Evolutionary conservation across 164 flowering plant species (phyloP).

Genomic region (Vitis rupestris): DNA sequence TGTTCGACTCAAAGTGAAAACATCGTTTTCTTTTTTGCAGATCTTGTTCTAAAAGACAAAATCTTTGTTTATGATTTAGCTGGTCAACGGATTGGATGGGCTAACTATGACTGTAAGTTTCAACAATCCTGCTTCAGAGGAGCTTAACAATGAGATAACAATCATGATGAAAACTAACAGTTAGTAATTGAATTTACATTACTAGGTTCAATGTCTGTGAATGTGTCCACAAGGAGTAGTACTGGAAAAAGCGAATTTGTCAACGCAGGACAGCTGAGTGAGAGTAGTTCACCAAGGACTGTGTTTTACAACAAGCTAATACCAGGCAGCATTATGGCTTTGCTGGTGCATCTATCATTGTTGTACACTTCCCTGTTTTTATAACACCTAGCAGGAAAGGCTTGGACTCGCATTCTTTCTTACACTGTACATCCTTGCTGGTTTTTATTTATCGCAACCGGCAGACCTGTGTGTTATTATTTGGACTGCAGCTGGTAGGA

Average conservation of each 20-base stretch:
- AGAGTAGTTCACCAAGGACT: slow-evolving; percentile 24
- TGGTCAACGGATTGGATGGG: slow-evolving; percentile 88
- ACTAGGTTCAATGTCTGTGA: slow-evolving; percentile 62
- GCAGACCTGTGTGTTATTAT: slow-evolving; percentile 4
- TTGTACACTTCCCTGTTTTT: slow-evolving; percentile 15
- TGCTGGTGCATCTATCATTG: slow-evolving; percentile 19
- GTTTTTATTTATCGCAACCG: slow-evolving; percentile 10
- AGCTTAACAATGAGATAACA: background rate
- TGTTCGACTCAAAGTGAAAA: too few relatives aligned
- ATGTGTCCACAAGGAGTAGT: slow-evolving; percentile 44
- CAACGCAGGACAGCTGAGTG: slow-evolving; percentile 48
- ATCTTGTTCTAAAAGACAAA: slow-evolving; percentile 89
- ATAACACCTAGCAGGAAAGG: slow-evolving; percentile 12
- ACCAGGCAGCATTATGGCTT: slow-evolving; percentile 5
- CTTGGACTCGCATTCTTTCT: background rate
- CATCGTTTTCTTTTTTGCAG: slow-evolving; percentile 41
- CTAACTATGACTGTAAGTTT: slow-evolving; percentile 74
- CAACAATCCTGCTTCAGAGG: background rate
- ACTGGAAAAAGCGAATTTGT: slow-evolving; percentile 44
- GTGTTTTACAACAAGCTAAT: slow-evolving; percentile 14
- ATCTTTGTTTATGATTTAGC: slow-evolving; percentile 87
- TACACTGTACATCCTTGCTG: slow-evolving; percentile 10
- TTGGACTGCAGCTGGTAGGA: background rate
- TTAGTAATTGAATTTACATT: background rate
- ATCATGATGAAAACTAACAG: background rate